Percentiles rank a stretch among this genome's conserved stretches.
phyloP scores from a whole-genome alignment of 345 rosid genomes.

The Lepidium aucheri region DNA sequence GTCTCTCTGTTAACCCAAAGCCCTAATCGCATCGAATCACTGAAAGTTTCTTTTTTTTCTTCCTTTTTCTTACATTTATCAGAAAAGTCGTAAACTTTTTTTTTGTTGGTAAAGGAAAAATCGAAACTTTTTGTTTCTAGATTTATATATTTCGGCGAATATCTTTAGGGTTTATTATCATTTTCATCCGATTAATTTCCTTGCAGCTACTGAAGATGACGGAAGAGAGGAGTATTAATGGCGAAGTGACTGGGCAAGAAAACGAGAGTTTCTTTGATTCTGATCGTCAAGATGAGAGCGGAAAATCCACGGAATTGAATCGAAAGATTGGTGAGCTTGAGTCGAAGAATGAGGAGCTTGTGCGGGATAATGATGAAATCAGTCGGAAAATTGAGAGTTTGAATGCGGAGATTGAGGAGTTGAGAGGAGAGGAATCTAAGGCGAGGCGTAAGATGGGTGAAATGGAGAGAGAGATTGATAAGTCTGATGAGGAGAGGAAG shows the following conservation, averaged over 20 bases:
- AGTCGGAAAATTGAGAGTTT: conserved; percentile 29
- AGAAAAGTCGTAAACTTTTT: not conserved
- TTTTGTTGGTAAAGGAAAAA: not conserved
- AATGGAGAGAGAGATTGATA: conserved; percentile 42
- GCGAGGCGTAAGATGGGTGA: conserved; percentile 31
- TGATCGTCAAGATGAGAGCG: conserved; percentile 24
- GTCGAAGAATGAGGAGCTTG: conserved; percentile 40
- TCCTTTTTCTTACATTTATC: not conserved
- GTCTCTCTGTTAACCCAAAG: not conserved
- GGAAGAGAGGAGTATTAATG: conserved; percentile 36
- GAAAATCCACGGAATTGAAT: conserved; percentile 28
- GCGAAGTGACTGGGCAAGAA: conserved; percentile 27
- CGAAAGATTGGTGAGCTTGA: conserved; percentile 42
- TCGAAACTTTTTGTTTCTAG: conserved; percentile 10
- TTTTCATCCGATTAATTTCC: not conserved
- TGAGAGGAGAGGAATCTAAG: conserved; percentile 31
- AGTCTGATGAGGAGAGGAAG: conserved; percentile 40
- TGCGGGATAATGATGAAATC: conserved; percentile 28
- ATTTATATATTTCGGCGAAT: not conserved
- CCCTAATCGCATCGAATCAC: conserved; percentile 22
- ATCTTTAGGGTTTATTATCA: conserved; percentile 19
- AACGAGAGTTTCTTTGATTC: conserved; percentile 32
- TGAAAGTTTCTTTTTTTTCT: conserved; percentile 3
- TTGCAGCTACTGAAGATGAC: conserved; percentile 30
- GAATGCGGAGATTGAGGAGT: conserved; percentile 34